A percentile compares a stretch with the other conserved stretches of the same genome.
Evolutionary conservation across 257 asterid species (phyloP).

Genomic region (Misopates orontium): DNA sequence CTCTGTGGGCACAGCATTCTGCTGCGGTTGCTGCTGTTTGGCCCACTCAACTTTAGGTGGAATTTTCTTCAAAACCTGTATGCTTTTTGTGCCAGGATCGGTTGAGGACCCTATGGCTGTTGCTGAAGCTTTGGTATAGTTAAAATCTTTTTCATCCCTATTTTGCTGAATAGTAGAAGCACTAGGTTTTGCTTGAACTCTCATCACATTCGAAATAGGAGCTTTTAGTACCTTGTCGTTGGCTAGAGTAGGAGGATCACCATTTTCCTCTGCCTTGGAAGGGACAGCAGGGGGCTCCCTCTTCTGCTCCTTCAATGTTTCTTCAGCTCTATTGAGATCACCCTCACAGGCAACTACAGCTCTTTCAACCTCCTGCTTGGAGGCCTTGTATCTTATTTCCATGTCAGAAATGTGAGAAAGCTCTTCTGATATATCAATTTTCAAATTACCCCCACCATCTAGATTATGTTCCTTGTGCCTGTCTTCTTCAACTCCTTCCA

Average conservation of each 20-base stretch:
- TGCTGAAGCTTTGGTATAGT: conserved; percentile 53
- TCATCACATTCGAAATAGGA: conserved; percentile 38
- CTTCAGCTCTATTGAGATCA: conserved; percentile 86
- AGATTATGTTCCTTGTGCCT: conserved; percentile 50
- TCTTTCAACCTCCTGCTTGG: conserved; percentile 91
- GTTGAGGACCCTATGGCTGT: conserved; percentile 41
- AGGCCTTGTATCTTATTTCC: conserved; percentile 68
- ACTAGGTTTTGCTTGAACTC: conserved; percentile 40
- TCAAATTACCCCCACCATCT: conserved; percentile 66
- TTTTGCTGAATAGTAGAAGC: conserved; percentile 49
- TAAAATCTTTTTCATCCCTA: conserved; percentile 75
- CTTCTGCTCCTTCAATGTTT: conserved; percentile 64
- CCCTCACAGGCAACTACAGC: conserved; percentile 87
- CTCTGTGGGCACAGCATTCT: conserved; percentile 47
- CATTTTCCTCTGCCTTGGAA: conserved; percentile 63
- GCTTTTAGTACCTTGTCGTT: conserved; percentile 42
- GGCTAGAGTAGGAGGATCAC: conserved; percentile 51
- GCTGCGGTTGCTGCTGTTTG: conserved; percentile 65
- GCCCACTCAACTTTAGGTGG: conserved; percentile 67
- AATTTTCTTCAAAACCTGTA: conserved; percentile 51
- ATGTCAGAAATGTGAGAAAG: conserved; percentile 66
- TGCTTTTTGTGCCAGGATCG: conserved; percentile 60
- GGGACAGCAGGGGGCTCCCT: conserved; percentile 57
- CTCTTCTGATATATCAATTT: conserved; percentile 91
- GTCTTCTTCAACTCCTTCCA: conserved; percentile 56